Percentiles rank a stretch among this genome's conserved stretches.
These are phyloP conservation scores for Ascoidea tarda DNA, from an alignment of 805 yeast genomes.

Conservation along the genomic window DNA sequence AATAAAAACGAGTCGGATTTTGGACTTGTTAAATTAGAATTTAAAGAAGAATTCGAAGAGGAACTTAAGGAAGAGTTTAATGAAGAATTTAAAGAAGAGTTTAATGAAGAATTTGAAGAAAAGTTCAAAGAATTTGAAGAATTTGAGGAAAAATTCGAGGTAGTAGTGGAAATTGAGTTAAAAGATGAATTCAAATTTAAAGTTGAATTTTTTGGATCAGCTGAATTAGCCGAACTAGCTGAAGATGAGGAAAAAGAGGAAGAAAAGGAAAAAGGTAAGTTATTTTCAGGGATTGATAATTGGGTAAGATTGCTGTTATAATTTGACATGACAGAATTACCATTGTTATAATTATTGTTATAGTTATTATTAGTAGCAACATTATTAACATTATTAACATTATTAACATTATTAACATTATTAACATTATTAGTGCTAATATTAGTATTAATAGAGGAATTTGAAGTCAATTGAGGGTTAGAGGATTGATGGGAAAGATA, in stretches of 20 bases:
- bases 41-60: background rate
- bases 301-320: too few relatives aligned
- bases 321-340: too few relatives aligned
- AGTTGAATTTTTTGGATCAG: background rate
- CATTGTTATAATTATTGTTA: too few relatives aligned
- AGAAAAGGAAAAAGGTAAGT: too few relatives aligned
- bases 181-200: background rate
- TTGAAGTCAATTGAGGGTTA: background rate
- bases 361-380: too few relatives aligned
- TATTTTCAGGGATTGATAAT: too few relatives aligned
- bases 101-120: background rate
- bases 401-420: too few relatives aligned
- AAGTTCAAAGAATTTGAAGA: background rate
- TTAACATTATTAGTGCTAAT: too few relatives aligned
- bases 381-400: too few relatives aligned
- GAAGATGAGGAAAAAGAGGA: too few relatives aligned
- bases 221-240: background rate
- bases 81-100: background rate
- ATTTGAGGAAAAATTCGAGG: background rate
- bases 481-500: background rate
- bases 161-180: background rate
- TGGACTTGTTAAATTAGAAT: background rate
- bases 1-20: too few relatives aligned
- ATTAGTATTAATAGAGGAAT: background rate
- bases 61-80: background rate